Evolutionary conservation across 768 basidiomycete genomes (phyloP).

Genomic region (Boletales sp.): DNA sequence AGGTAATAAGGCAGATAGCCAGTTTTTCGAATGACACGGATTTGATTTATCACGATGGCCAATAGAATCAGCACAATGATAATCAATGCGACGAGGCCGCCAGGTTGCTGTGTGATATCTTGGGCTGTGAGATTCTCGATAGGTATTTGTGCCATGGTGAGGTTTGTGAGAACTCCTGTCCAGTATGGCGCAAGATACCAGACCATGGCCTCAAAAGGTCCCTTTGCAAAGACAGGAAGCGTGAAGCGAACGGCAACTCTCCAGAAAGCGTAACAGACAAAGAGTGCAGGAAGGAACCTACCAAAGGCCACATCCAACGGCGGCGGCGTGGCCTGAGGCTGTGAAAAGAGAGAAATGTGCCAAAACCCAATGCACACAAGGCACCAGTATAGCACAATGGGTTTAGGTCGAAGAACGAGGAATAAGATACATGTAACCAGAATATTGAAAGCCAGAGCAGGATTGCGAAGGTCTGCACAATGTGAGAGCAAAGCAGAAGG

Average conservation of each 20-base stretch:
- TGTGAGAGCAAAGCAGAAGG: slow-evolving; percentile 47
- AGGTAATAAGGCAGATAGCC: slow-evolving; percentile 79
- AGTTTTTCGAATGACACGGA: slow-evolving; percentile 79
- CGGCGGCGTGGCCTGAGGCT: slow-evolving; percentile 65
- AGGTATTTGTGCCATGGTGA: slow-evolving; percentile 69
- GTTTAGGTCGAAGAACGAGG: slow-evolving; percentile 65
- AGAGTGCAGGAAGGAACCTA: slow-evolving; percentile 73
- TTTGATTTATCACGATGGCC: slow-evolving; percentile 65
- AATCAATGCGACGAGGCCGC: slow-evolving; percentile 64
- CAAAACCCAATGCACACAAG: slow-evolving; percentile 83
- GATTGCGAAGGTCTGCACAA: slow-evolving; percentile 68
- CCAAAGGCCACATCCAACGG: slow-evolving; percentile 68
- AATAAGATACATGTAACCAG: slow-evolving; percentile 65
- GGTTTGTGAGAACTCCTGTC: slow-evolving; percentile 72
- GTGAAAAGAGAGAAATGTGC: slow-evolving; percentile 79
- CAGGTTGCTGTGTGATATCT: slow-evolving; percentile 62
- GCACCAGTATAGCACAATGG: slow-evolving; percentile 69
- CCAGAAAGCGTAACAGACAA: slow-evolving; percentile 80
- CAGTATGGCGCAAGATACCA: slow-evolving; percentile 78
- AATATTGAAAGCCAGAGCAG: slow-evolving; percentile 71
- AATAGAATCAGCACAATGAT: slow-evolving; percentile 63
- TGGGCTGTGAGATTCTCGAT: slow-evolving; percentile 70
- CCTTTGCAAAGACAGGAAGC: slow-evolving; percentile 61
- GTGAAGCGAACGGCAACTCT: slow-evolving; percentile 70
- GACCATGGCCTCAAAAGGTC: slow-evolving; percentile 68